phyloP scores from a whole-genome alignment of 495 filamentous ascomycete genomes.

The Staphylotrichum longicolle region DNA sequence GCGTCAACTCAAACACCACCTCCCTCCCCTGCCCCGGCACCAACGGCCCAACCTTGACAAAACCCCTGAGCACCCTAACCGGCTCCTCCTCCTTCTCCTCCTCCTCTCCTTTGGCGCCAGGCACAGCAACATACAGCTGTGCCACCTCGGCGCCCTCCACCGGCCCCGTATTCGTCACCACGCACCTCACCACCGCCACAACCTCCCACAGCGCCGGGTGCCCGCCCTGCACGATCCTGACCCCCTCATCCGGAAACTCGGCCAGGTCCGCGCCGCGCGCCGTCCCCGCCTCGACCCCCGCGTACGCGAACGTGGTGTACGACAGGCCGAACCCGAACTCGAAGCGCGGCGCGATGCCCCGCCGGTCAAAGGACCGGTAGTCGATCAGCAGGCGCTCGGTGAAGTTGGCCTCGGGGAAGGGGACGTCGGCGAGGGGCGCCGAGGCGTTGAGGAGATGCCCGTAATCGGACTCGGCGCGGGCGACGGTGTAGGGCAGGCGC shows the following conservation, averaged over 20 bases:
- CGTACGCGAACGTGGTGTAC: constrained; percentile 71
- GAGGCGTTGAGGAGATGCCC: constrained; percentile 53
- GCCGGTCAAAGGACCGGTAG: constrained; percentile 72
- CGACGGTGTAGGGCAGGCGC: constrained; percentile 71
- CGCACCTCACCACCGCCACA: constrained; percentile 54
- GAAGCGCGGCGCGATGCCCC: constrained; percentile 62
- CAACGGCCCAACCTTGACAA: constrained; percentile 50
- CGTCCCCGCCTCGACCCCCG: constrained; percentile 45
- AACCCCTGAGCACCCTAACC: constrained; percentile 55
- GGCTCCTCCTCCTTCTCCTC: constrained; percentile 31
- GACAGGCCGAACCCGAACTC: constrained; percentile 79
- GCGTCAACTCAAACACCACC: constrained; percentile 48
- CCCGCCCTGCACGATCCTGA: constrained; percentile 51
- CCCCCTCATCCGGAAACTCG: constrained; percentile 23
- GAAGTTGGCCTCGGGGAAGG: constrained; percentile 54
- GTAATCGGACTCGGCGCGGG: constrained; percentile 49
- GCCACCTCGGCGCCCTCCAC: constrained; percentile 56
- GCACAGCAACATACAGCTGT: constrained; percentile 58
- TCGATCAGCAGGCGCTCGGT: constrained; percentile 74
- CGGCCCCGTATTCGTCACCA: constrained; percentile 65
- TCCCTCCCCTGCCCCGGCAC: constrained; percentile 39
- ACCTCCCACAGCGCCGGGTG: constrained; percentile 71
- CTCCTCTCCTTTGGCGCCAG: constrained; percentile 25
- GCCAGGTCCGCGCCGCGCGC: not conserved
- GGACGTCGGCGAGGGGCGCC: constrained; percentile 30